Evolutionary conservation across 2,329 filamentous ascomycete species (phyloP), one percentile per base, ranked within the genome.

Genomic region (Trichoderma sp.): DNA sequence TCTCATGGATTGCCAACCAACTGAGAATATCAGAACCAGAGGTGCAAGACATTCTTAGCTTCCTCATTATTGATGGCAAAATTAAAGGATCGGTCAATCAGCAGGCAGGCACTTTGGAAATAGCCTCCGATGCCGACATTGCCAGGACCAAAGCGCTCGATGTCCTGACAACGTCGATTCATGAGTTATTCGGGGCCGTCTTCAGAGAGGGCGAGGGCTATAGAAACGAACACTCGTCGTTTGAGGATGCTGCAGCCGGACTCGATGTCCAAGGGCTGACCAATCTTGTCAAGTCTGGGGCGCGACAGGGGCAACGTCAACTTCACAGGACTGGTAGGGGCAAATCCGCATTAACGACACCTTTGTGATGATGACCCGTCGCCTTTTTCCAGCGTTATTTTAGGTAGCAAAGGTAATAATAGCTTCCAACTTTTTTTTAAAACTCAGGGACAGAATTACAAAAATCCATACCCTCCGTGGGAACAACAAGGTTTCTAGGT

Each of bases 41-140:
- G 82, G 94, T 97, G 3, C 92, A 97, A 83, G 96, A 99, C 77
- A 98, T 99, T 74, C 84, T 98, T n/a, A 92, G 94, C 62, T 97
- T 95, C 83, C 86, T 98, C 68, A 98, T 99, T 74, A 89, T 98
- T 73, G 94, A 97, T 80, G 91, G 93, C 78, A 93, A 94, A 80
- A 90, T 99, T 75, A 87, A 90, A 65, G 96, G 94, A 74, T 92
- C 92, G 81, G 95, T 99, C 78, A 93, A 99, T 82, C 93, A 98
- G 83, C 90, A 94, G 81, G 88, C 89, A 72, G 94, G 95, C 61
- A 93, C 91, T 0, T 90, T 99, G 26, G 90, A 94, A 81, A 93
- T 98, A 73, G 90, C 91, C 73, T 92, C 90, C 72, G 85, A 87
- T 70, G 90, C 88, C 60, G 94, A 97, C 82, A 87, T 88, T 60